Evolutionary conservation across 148 eudicot genomes (phyloP).

Genomic region (Spergularia bocconei): DNA sequence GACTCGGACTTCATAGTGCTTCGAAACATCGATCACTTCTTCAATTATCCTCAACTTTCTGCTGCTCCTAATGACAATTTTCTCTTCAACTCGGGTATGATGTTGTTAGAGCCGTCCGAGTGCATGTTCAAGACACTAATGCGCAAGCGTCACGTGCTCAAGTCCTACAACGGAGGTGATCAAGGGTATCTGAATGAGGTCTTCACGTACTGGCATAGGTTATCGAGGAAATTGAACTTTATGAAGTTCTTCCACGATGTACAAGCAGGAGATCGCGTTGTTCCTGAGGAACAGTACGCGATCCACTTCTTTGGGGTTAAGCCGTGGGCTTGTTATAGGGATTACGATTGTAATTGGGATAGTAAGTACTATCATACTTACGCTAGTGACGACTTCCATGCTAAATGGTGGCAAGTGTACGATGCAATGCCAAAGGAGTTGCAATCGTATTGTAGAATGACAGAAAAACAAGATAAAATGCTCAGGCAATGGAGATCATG

Average conservation of each 20-base stretch:
- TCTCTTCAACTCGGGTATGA: conserved; percentile 68
- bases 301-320: conserved; percentile 69
- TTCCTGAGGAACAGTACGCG: conserved; percentile 38
- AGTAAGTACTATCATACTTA: conserved; percentile 14
- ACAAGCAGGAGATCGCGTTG: conserved; percentile 9
- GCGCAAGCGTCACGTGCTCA: conserved; percentile 30
- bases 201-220: conserved; percentile 71
- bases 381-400: conserved; percentile 57
- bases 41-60: conserved; percentile 52
- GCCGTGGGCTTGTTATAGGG: conserved; percentile 70
- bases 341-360: conserved; percentile 84
- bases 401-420: conserved; percentile 61
- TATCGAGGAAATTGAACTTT: conserved; percentile 37
- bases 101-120: conserved; percentile 65
- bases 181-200: conserved; percentile 76
- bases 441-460: conserved; percentile 40
- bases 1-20: conserved; percentile 62
- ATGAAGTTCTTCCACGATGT: conserved; percentile 35
- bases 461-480: conserved; percentile 31
- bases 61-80: conserved; percentile 43
- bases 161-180: conserved; percentile 77
- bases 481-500: conserved; percentile 33
- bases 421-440: conserved; percentile 48
- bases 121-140: conserved; percentile 54
- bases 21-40: conserved; percentile 51